Percentiles rank a stretch among this genome's conserved stretches.
Conservation (phyloP, 306 rosid species). For the Prosopis cineraria region DNA sequence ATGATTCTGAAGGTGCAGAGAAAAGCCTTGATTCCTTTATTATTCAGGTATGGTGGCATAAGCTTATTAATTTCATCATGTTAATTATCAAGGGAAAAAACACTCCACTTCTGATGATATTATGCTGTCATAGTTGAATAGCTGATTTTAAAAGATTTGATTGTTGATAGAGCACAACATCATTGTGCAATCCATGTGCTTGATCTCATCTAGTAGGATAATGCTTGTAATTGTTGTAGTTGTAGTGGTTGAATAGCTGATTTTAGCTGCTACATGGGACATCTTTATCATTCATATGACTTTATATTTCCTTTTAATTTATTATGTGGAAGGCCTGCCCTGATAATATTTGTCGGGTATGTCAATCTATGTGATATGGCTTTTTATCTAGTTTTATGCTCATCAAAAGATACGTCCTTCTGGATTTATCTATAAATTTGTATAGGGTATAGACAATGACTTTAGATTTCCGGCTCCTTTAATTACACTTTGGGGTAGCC, state of each 20-base stretch:
- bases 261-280: conserved; percentile 4
- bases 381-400: conserved; percentile 8
- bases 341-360: conserved; percentile 24
- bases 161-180: no score
- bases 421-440: conserved; percentile 5
- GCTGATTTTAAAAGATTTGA: no score
- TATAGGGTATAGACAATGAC: not conserved
- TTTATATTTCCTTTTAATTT: conserved; percentile 9
- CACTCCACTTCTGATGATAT: not conserved
- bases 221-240: no score
- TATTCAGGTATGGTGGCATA: conserved; percentile 67
- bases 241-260: no score
- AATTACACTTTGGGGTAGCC: not conserved
- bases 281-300: conserved; percentile 6
- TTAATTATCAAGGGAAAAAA: conserved; percentile 22
- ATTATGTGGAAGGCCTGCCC: conserved; percentile 15
- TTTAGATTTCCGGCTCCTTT: not conserved
- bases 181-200: no score
- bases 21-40: conserved; percentile 89
- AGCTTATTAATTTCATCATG: conserved; percentile 22
- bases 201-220: no score
- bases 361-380: conserved; percentile 14
- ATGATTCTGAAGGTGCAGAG: conserved; percentile 95
- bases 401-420: not conserved
- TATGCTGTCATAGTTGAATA: conserved; percentile 26